phyloP scores from a whole-genome alignment of 768 basidiomycete species.

The Brasilioporus rufonigricans region DNA sequence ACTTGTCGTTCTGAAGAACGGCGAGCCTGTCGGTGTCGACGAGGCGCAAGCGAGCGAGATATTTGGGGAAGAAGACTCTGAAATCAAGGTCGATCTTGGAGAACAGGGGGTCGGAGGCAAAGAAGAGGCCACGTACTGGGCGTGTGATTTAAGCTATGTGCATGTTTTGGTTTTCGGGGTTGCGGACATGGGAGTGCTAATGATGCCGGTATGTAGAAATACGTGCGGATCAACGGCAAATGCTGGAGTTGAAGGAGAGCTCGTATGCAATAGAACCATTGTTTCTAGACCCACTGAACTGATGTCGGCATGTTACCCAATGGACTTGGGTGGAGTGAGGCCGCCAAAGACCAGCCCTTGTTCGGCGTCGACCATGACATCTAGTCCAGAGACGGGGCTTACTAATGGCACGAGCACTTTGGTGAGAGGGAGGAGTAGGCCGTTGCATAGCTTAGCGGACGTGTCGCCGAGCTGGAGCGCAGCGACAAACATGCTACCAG shows the following conservation, averaged over 20 bases:
- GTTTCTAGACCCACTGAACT: background rate
- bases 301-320: background rate
- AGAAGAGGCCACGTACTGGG: slow-evolving; percentile 87
- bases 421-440: slow-evolving; percentile 32
- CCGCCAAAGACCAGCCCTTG: slow-evolving; percentile 22
- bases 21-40: slow-evolving; percentile 87
- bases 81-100: slow-evolving; percentile 80
- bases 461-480: slow-evolving; percentile 41
- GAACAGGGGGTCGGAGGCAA: slow-evolving; percentile 46
- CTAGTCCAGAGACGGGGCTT: slow-evolving; percentile 6
- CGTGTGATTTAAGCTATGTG: slow-evolving; percentile 97
- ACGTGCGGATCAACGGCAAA: slow-evolving; percentile 92
- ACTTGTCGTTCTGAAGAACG: slow-evolving; percentile 82
- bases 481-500: slow-evolving; percentile 34
- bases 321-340: background rate
- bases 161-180: slow-evolving; percentile 33
- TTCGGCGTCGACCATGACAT: slow-evolving; percentile 15
- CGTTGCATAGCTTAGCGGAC: slow-evolving; percentile 41
- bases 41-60: slow-evolving; percentile 86
- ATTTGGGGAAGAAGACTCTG: slow-evolving; percentile 76
- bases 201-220: slow-evolving; percentile 71
- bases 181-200: background rate
- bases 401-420: slow-evolving; percentile 2
- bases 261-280: background rate
- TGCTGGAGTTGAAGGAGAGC: slow-evolving; percentile 56